Percentiles rank a stretch among this genome's conserved stretches.
Conservation (phyloP, 1,284 basidiomycete genomes). For the Ustilago hordei region DNA sequence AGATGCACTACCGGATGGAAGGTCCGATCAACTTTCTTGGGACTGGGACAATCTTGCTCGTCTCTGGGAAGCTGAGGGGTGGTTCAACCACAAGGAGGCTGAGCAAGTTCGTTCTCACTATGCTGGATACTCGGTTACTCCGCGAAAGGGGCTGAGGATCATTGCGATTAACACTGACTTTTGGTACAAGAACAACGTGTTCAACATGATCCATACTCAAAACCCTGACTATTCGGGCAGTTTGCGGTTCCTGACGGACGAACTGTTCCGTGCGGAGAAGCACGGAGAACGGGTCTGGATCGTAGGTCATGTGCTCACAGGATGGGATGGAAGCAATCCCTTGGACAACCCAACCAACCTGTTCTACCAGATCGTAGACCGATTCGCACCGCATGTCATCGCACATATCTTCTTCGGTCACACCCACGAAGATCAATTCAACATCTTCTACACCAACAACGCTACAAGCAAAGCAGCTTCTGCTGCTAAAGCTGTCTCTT, state of each 20-base stretch:
- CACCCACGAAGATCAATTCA: conserved; percentile 82
- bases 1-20: conserved; percentile 55
- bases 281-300: conserved; percentile 76
- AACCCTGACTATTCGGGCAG: conserved; percentile 79
- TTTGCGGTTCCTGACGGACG: conserved; percentile 82
- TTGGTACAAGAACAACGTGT: conserved; percentile 73
- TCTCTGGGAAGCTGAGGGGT: conserved; percentile 73
- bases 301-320: conserved; percentile 80
- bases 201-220: conserved; percentile 82
- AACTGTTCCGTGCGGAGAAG: conserved; percentile 74
- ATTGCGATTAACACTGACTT: conserved; percentile 82
- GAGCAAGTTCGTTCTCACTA: conserved; percentile 78
- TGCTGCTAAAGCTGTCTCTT: conserved; percentile 70
- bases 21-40: conserved; percentile 62
- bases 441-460: conserved; percentile 83
- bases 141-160: conserved; percentile 77
- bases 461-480: conserved; percentile 70
- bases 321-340: conserved; percentile 79
- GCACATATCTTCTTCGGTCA: conserved; percentile 85
- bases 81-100: conserved; percentile 77
- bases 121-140: conserved; percentile 79
- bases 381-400: conserved; percentile 81
- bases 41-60: conserved; percentile 65
- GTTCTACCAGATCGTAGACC: conserved; percentile 76
- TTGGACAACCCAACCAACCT: conserved; percentile 65